Conservation (phyloP, 805 yeast species). For the Saccharomycopsis sp. region DNA sequence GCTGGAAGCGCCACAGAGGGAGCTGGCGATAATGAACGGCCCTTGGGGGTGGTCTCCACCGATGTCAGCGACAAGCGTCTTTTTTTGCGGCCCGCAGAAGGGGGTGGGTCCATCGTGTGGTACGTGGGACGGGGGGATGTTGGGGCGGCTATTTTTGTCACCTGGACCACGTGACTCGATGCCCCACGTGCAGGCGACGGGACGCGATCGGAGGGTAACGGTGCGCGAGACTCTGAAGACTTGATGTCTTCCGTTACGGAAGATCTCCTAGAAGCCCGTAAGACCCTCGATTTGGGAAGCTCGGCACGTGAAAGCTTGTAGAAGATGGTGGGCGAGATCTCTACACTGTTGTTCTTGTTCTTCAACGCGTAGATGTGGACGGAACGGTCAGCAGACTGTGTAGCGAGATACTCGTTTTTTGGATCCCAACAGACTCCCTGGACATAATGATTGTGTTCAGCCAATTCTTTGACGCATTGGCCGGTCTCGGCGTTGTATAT, state of each 20-base stretch:
- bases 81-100: slow-evolving; percentile 30
- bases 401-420: slow-evolving; percentile 60
- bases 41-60: slow-evolving; percentile 30
- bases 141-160: not conserved
- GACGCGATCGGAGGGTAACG: no score
- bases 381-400: slow-evolving; percentile 86
- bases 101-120: slow-evolving; percentile 30
- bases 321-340: slow-evolving; percentile 36
- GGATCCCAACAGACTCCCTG: slow-evolving; percentile 99
- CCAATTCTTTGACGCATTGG: slow-evolving; percentile 47
- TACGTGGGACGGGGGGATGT: not conserved
- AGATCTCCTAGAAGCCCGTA: no score
- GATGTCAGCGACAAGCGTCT: slow-evolving; percentile 35
- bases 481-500: slow-evolving; percentile 57
- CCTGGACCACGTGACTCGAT: not conserved
- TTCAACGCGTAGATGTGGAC: slow-evolving; percentile 59
- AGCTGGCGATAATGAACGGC: slow-evolving; percentile 25
- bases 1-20: slow-evolving; percentile 39
- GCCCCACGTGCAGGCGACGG: no score
- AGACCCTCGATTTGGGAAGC: slow-evolving; percentile 32
- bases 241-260: no score
- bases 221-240: no score
- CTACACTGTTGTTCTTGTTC: slow-evolving; percentile 26
- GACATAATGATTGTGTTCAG: slow-evolving; percentile 80
- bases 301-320: slow-evolving; percentile 53